A percentile compares a stretch with the other conserved stretches of the same genome.
phyloP scores from a whole-genome alignment of 345 rosid genomes.

The Mallotus nudiflorus region DNA sequence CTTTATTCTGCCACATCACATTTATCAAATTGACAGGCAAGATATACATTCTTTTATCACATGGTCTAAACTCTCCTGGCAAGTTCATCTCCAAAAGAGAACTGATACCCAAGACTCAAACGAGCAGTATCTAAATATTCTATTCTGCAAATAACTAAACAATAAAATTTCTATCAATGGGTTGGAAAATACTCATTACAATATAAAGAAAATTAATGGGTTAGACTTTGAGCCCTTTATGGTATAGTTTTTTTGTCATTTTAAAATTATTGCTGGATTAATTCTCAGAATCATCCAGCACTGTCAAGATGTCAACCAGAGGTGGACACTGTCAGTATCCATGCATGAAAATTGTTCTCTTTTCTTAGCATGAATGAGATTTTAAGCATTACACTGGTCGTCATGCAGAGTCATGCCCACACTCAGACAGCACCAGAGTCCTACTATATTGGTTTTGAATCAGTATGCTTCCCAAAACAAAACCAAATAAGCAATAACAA shows the following conservation, averaged over 20 bases:
- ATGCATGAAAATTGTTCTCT: not conserved
- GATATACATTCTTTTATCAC: no score
- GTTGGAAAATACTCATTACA: not conserved
- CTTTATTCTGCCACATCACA: conserved; percentile 3
- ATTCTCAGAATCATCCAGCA: not conserved
- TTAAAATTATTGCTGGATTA: not conserved
- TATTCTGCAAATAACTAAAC: no score
- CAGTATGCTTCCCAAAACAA: not conserved
- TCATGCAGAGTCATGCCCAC: not conserved
- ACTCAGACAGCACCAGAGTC: no score
- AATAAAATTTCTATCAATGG: not conserved
- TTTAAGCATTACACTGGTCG: no score
- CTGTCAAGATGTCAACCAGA: not conserved
- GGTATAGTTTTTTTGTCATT: not conserved
- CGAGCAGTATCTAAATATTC: not conserved
- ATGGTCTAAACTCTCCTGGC: not conserved
- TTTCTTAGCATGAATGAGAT: not conserved
- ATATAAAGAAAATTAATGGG: not conserved
- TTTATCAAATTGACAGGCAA: not conserved
- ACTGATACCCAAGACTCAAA: not conserved
- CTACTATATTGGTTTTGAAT: not conserved
- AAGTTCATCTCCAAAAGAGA: not conserved
- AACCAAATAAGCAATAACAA: not conserved
- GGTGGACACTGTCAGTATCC: not conserved
- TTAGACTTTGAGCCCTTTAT: not conserved